These are phyloP conservation scores for Daldinia sp. DNA, from an alignment of 2,329 filamentous ascomycete species.

Conservation along the genomic window DNA sequence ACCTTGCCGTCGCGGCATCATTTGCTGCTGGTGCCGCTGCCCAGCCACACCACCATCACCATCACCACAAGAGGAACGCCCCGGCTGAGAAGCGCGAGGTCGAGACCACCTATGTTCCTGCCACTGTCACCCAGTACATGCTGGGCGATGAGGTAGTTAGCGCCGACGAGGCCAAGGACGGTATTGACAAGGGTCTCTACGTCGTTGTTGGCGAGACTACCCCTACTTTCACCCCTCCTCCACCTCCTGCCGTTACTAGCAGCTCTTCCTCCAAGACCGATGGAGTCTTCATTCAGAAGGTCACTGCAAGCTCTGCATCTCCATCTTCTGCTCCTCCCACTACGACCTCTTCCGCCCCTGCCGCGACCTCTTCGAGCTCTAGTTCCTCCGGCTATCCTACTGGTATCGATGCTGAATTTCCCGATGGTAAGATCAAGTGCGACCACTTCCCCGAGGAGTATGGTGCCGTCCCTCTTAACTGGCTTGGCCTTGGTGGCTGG, in stretches of 20 bases:
- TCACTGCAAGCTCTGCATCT: constrained; percentile 53
- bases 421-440: constrained; percentile 79
- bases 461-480: constrained; percentile 78
- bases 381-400: constrained; percentile 48
- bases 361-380: constrained; percentile 47
- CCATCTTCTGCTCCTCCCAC: constrained; percentile 51
- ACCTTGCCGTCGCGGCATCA: constrained; percentile 65
- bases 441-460: constrained; percentile 81
- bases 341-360: constrained; percentile 51
- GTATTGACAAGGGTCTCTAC: constrained; percentile 78
- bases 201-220: constrained; percentile 71
- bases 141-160: constrained; percentile 73
- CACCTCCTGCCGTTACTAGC: constrained; percentile 49
- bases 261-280: constrained; percentile 52
- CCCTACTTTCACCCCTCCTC: constrained; percentile 64
- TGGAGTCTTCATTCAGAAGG: constrained; percentile 51
- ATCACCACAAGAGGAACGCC: constrained; percentile 68
- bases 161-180: constrained; percentile 74
- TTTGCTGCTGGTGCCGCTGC: constrained; percentile 62
- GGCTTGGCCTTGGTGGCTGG: constrained; percentile 80
- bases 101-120: constrained; percentile 67
- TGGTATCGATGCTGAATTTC: constrained; percentile 78
- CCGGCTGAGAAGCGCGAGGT: constrained; percentile 63
- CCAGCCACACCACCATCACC: constrained; percentile 70
- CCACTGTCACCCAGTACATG: constrained; percentile 78